Evolutionary conservation across 2,329 filamentous ascomycete species (phyloP).

Genomic region (Nannizziopsis barbatae): DNA sequence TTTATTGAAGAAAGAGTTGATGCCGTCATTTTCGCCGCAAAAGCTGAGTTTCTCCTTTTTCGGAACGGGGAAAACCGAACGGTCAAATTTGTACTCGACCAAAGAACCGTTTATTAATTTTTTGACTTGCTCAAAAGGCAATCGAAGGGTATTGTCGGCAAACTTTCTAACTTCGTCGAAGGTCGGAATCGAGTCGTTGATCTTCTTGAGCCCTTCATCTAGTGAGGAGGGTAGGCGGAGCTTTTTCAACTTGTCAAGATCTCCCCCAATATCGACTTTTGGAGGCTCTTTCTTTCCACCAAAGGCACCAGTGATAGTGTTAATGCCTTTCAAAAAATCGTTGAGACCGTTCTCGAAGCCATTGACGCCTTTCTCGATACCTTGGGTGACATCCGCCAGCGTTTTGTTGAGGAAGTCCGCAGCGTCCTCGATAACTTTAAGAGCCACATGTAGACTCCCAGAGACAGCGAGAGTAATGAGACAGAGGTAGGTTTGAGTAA

Average conservation of each 20-base stretch:
- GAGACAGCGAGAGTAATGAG: slow-evolving; percentile 73
- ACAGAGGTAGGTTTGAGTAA: slow-evolving; percentile 82
- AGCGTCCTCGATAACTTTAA: slow-evolving; percentile 50
- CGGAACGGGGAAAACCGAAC: slow-evolving; percentile 67
- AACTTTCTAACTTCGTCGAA: slow-evolving; percentile 77
- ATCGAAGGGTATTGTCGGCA: slow-evolving; percentile 59
- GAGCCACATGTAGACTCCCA: slow-evolving; percentile 62
- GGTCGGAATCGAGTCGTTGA: slow-evolving; percentile 69
- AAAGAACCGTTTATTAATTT: slow-evolving; percentile 59
- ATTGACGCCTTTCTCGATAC: slow-evolving; percentile 32
- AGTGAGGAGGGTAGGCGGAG: slow-evolving; percentile 60
- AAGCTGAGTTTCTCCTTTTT: slow-evolving; percentile 73
- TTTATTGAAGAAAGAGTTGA: slow-evolving; percentile 71
- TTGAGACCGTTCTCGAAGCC: slow-evolving; percentile 47
- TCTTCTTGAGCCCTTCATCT: slow-evolving; percentile 54
- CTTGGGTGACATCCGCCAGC: slow-evolving; percentile 35
- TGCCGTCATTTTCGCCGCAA: slow-evolving; percentile 72
- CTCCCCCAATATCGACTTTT: slow-evolving; percentile 53
- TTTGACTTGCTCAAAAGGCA: slow-evolving; percentile 74
- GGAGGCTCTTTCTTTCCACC: slow-evolving; percentile 36
- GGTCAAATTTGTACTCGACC: slow-evolving; percentile 65
- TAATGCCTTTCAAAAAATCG: slow-evolving; percentile 44
- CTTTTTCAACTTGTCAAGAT: slow-evolving; percentile 55
- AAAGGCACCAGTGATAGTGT: slow-evolving; percentile 43
- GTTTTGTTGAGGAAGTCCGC: slow-evolving; percentile 50